Conservation (phyloP, 805 yeast genomes). For the Starmerella floricola region DNA sequence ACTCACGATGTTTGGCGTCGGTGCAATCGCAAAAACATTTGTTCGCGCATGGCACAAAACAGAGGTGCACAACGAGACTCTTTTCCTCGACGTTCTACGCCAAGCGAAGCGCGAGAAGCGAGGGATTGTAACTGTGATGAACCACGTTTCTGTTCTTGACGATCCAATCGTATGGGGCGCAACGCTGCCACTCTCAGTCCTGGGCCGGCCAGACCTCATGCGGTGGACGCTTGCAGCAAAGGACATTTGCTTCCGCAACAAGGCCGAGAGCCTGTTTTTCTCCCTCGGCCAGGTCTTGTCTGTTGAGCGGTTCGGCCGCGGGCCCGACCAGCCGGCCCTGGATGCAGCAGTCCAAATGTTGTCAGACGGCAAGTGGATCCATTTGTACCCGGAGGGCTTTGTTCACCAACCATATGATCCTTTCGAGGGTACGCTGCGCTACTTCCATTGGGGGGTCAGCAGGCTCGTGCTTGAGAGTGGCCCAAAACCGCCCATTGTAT, state of each 20-base stretch:
- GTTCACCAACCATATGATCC: slow-evolving; percentile 76
- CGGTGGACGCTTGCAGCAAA: slow-evolving; percentile 95
- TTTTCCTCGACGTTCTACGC: slow-evolving; percentile 51
- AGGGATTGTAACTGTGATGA: slow-evolving; percentile 75
- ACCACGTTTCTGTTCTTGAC: slow-evolving; percentile 61
- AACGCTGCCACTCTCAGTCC: slow-evolving; percentile 58
- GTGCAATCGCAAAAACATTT: slow-evolving; percentile 50
- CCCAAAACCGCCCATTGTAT: slow-evolving; percentile 59
- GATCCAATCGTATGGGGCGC: slow-evolving; percentile 88
- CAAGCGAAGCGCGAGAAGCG: slow-evolving; percentile 56
- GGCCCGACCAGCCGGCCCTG: slow-evolving; percentile 81
- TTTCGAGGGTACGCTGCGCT: slow-evolving; percentile 74
- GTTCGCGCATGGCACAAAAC: slow-evolving; percentile 54
- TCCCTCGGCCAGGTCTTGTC: slow-evolving; percentile 80
- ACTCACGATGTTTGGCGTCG: slow-evolving; percentile 53
- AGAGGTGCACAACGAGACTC: slow-evolving; percentile 46
- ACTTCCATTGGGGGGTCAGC: slow-evolving; percentile 91
- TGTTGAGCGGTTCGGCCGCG: slow-evolving; percentile 78
- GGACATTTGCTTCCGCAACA: slow-evolving; percentile 59
- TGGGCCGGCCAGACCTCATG: slow-evolving; percentile 48
- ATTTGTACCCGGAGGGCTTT: slow-evolving; percentile 88
- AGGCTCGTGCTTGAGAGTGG: slow-evolving; percentile 73
- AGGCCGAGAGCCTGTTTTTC: slow-evolving; percentile 41
- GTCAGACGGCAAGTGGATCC: slow-evolving; percentile 51
- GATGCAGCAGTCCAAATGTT: slow-evolving; percentile 76